Evolutionary conservation across 2,329 filamentous ascomycete species (phyloP), one percentile per base, ranked within the genome.

Genomic region (Botrytis fragariae): DNA sequence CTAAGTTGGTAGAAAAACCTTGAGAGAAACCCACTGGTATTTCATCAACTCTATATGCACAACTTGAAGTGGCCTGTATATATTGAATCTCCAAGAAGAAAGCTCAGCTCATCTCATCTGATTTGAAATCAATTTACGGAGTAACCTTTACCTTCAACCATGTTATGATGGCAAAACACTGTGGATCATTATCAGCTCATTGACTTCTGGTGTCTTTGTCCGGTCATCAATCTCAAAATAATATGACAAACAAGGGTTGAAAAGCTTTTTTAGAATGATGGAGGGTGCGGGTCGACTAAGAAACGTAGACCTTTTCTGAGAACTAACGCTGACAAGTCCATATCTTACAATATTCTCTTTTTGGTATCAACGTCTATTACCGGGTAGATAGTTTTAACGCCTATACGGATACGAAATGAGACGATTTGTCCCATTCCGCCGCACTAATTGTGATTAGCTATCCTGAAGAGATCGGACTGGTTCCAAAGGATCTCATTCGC

Each of bases 71-170:
- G 29, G 32, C 32, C 20, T 61, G 39, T 57, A 35, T 69, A 48
- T 72, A 72, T 35, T 69, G 14, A 59, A 61, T 61, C 1, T 60
- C 42, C 54, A 72, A 5, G 14, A 72, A 5, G 14, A 25, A 42
- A 61, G 54, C 57, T 69, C 63, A 72, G 63, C 71, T 69, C 37
- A 45, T 61, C 54, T 72, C 9, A 51, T 48, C 32, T 60, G 71
- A 72, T 69, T 72, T 69, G 63, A 61, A 72, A 72, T 69, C 71
- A 45, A 39, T 61, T 68, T 72, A 72, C 71, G 71, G 71, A 72
- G 71, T 72, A 72, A 68, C 48, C 48, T 69, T 14, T 69, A 61
- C 32, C 63, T 54, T 59, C 63, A 61, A 72, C 63, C 63, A 61
- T 69, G 44, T 69, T 63, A 72, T 72, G 62, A 72, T 61, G 59